These are phyloP conservation scores for Pleurotus salmoneostramineus DNA, from an alignment of 768 basidiomycete species.

Conservation along the genomic window DNA sequence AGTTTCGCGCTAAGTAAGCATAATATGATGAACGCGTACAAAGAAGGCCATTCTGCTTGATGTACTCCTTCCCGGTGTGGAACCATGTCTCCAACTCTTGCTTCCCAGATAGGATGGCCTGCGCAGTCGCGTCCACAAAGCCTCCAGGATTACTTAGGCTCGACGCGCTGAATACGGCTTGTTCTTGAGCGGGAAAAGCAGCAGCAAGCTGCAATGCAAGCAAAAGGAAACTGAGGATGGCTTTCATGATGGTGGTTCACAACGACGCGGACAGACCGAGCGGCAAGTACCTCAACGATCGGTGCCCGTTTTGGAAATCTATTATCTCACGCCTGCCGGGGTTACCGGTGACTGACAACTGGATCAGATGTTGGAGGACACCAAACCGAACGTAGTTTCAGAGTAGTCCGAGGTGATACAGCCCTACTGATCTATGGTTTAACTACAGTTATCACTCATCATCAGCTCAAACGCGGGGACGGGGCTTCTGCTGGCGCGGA, in stretches of 20 bases:
- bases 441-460: too few relatives aligned
- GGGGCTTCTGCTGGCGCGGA: too few relatives aligned
- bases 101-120: constrained; percentile 38
- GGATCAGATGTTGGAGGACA: too few relatives aligned
- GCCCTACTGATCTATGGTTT: too few relatives aligned
- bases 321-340: too few relatives aligned
- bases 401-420: too few relatives aligned
- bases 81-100: constrained; percentile 57
- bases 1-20: not conserved
- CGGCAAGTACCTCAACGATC: not conserved
- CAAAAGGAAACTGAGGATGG: not conserved
- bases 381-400: too few relatives aligned
- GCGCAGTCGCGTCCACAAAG: constrained; percentile 36
- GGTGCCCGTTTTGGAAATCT: not conserved
- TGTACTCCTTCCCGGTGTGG: constrained; percentile 58
- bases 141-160: not conserved
- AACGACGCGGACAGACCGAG: not conserved
- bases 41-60: constrained; percentile 65
- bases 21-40: constrained; percentile 44
- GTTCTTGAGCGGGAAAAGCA: not conserved
- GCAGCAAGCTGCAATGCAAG: not conserved
- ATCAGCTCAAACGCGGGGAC: too few relatives aligned
- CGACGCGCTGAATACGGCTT: not conserved
- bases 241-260: constrained; percentile 1
- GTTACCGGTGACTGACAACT: too few relatives aligned